Percentiles rank a stretch among this genome's conserved stretches.
phyloP scores from a whole-genome alignment of 805 yeast species.

The Starmerella lactis-condensi region DNA sequence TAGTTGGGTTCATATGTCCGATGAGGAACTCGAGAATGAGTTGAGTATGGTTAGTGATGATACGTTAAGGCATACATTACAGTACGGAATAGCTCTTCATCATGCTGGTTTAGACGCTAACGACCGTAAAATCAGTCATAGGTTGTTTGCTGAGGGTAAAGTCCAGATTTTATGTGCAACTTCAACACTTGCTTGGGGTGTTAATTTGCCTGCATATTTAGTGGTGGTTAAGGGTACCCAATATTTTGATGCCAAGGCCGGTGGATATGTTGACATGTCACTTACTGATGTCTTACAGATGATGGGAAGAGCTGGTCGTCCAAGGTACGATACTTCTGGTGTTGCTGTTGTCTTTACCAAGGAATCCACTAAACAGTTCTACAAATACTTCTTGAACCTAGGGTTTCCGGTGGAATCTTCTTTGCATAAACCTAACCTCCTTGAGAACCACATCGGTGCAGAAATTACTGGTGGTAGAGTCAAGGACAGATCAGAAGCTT shows the following conservation, averaged over 20 bases:
- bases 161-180: conserved; percentile 61
- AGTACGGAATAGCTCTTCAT: conserved; percentile 65
- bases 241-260: conserved; percentile 38
- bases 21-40: conserved; percentile 36
- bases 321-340: conserved; percentile 63
- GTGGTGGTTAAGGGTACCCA: conserved; percentile 64
- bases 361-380: conserved; percentile 54
- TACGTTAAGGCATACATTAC: conserved; percentile 52
- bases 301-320: conserved; percentile 79
- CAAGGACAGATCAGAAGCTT: conserved; percentile 43
- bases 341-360: conserved; percentile 60
- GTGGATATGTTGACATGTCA: conserved; percentile 64
- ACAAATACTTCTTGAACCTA: conserved; percentile 57
- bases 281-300: conserved; percentile 63
- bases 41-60: conserved; percentile 56
- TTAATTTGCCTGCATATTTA: conserved; percentile 61
- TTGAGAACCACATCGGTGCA: conserved; percentile 66
- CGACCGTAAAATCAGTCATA: conserved; percentile 53
- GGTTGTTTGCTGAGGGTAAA: conserved; percentile 48
- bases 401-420: conserved; percentile 76
- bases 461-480: conserved; percentile 59
- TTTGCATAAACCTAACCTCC: conserved; percentile 39
- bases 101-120: conserved; percentile 67
- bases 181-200: conserved; percentile 79
- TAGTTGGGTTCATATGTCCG: conserved; percentile 54